These are phyloP conservation scores for Solanum pinnatisectum DNA, from an alignment of 257 asterid genomes.

Conservation along the genomic window DNA sequence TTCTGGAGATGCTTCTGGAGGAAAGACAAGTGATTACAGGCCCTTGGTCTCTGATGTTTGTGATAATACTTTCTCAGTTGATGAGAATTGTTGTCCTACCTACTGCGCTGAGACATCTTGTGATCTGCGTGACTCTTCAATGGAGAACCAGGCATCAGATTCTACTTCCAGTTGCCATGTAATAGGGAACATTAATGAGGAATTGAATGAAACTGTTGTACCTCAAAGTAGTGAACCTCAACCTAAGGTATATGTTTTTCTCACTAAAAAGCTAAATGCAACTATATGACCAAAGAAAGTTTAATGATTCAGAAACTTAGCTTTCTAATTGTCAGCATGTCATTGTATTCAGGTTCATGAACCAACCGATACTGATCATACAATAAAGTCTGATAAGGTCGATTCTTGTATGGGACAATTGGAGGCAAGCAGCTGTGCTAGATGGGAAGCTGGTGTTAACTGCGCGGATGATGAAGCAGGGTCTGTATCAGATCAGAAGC, in stretches of 20 bases:
- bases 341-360: conserved; percentile 25
- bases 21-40: conserved; percentile 15
- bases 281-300: neutral
- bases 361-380: conserved; percentile 3
- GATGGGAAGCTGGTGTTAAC: neutral
- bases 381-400: conserved; percentile 3
- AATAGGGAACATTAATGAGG: conserved; percentile 15
- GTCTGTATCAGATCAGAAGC: conserved; percentile 11
- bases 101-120: conserved; percentile 21
- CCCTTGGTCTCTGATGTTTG: conserved; percentile 18
- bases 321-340: neutral
- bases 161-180: conserved; percentile 6
- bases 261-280: neutral
- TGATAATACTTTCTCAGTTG: conserved; percentile 21
- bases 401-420: conserved; percentile 11
- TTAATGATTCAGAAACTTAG: neutral
- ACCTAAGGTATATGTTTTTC: conserved; percentile 18
- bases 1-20: conserved; percentile 29
- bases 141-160: conserved; percentile 20
- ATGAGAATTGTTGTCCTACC: conserved; percentile 15
- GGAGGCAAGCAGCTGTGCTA: conserved; percentile 15
- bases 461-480: conserved; percentile 21
- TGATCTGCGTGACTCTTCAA: conserved; percentile 18
- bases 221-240: conserved; percentile 9
- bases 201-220: conserved; percentile 8